Base-by-base conservation (phyloP, 805 yeast genomes). In the Barnettozyma sp. region DNA sequence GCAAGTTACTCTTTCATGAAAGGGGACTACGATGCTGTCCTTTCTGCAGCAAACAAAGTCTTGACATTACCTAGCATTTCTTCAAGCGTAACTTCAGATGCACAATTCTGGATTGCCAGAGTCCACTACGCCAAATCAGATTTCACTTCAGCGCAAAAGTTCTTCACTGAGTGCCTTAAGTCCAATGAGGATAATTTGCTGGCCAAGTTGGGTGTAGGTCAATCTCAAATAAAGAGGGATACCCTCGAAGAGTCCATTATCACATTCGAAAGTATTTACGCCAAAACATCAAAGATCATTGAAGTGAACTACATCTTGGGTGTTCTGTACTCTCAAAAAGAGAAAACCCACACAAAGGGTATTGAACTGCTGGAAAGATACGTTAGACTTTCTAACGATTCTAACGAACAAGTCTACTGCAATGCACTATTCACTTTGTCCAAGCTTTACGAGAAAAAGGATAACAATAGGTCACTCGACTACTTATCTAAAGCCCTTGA, bases 31-130 rank as follows among this genome's bases (percentile, higher is more conserved):
- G 73, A 66, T 2, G 49, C 66, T 4, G 85, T 81, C 6, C 66
- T 76, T 40, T 70, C 70, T 33, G 66, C 85, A 14, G 67, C 80
- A 38, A 59, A 65, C 20, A 66, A 69, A 28, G 73, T 79, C 5
- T 56, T 73, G 12, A 54, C 68, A 10, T 46, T 54, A 19, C 49
- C 67, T 0, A 60, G 57, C 16, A 50, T 60, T 16, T 60, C 76
- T 0, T 39, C 66, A 4, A 57, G 60, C 17, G 55, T 78, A 3
- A 50, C 65, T 16, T 71, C 82, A 22, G 88, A 82, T 43, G 77
- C 85, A 2, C 58, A 71, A 33, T 83, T 83, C 49, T 92, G 97
- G 97, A 66, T 78, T 38, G 98, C 86, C 4, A 72, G 97, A 56
- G 78, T 82, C 13, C 66, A 73, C 33, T 88, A 79, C 46, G 67